Percentiles rank a stretch among this genome's conserved stretches.
Evolutionary conservation across 441 rosid species (phyloP).

Genomic region (Breynia disticha): DNA sequence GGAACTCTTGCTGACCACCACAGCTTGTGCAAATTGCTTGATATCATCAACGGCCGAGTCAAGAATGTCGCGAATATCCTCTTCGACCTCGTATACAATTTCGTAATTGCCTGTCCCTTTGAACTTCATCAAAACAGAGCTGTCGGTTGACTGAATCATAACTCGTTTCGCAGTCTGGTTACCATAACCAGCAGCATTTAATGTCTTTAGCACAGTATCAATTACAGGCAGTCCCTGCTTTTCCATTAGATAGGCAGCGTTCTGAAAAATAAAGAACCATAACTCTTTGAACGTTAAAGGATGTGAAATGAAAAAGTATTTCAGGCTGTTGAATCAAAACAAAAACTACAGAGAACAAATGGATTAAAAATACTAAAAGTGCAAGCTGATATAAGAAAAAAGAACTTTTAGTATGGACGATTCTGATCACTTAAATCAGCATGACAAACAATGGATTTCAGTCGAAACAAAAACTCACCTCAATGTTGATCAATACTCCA

Average conservation of each 20-base stretch:
- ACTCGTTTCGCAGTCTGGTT: slow-evolving; percentile 33
- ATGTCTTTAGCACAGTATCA: slow-evolving; percentile 36
- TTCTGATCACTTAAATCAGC: not conserved
- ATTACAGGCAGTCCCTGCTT: slow-evolving; percentile 30
- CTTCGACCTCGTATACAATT: slow-evolving; percentile 53
- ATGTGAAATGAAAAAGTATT: too few relatives aligned
- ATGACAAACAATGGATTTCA: slow-evolving; percentile 1
- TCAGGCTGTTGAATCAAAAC: too few relatives aligned
- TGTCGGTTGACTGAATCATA: slow-evolving; percentile 64
- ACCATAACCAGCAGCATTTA: slow-evolving; percentile 42
- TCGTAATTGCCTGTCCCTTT: slow-evolving; percentile 37
- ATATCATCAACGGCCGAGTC: slow-evolving; percentile 40
- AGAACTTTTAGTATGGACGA: not conserved
- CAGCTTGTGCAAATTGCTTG: slow-evolving; percentile 47
- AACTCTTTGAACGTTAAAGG: too few relatives aligned
- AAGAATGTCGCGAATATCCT: slow-evolving; percentile 36
- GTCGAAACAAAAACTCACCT: slow-evolving; percentile 30
- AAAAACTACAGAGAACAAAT: too few relatives aligned
- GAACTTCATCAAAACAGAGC: slow-evolving; percentile 50
- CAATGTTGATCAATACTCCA: slow-evolving; percentile 58
- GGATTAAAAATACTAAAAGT: too few relatives aligned
- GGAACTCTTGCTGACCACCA: slow-evolving; percentile 45
- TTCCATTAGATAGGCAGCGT: slow-evolving; percentile 56
- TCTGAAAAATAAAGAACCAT: slow-evolving; percentile 27
- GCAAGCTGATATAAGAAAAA: not conserved